Percentiles rank a stretch among this genome's conserved stretches.
Evolutionary conservation across 2,329 filamentous ascomycete species (phyloP).

Genomic region (Exophiala sp.): DNA sequence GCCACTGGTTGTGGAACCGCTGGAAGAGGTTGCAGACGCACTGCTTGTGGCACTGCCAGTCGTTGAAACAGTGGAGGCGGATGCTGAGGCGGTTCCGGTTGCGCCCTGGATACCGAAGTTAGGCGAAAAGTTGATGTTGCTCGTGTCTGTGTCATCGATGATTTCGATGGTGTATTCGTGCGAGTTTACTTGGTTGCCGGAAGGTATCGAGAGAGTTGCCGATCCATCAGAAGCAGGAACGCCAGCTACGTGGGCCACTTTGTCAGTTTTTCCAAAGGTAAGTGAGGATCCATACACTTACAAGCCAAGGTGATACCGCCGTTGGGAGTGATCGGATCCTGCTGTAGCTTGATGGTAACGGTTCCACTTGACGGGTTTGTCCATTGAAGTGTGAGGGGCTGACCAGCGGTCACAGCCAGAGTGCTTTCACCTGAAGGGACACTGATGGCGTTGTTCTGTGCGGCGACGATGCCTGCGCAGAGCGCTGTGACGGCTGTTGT

Average conservation of each 20-base stretch:
- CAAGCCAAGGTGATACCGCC: slow-evolving; percentile 42
- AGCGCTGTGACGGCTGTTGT: slow-evolving; percentile 43
- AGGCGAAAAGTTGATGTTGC: slow-evolving; percentile 51
- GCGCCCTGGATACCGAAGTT: slow-evolving; percentile 49
- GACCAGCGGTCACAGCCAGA: slow-evolving; percentile 46
- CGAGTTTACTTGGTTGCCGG: slow-evolving; percentile 39
- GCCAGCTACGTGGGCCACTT: slow-evolving; percentile 34
- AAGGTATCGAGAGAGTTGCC: slow-evolving; percentile 48
- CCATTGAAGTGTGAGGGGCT: slow-evolving; percentile 49
- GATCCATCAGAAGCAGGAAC: slow-evolving; percentile 47
- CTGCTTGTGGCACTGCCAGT: slow-evolving; percentile 26
- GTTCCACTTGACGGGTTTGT: slow-evolving; percentile 46
- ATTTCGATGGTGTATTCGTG: slow-evolving; percentile 54
- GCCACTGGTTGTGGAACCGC: slow-evolving; percentile 27
- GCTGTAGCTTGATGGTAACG: slow-evolving; percentile 50
- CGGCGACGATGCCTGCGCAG: slow-evolving; percentile 43
- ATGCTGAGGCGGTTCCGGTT: slow-evolving; percentile 36
- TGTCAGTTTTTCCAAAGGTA: slow-evolving; percentile 2
- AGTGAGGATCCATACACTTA: slow-evolving; percentile 32
- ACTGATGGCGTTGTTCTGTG: slow-evolving; percentile 48
- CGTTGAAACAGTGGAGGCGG: slow-evolving; percentile 33
- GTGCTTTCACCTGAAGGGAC: slow-evolving; percentile 37
- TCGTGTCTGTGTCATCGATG: slow-evolving; percentile 44
- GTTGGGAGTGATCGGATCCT: slow-evolving; percentile 37
- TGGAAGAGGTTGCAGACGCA: slow-evolving; percentile 26